A percentile compares a stretch with the other conserved stretches of the same genome.
These are phyloP conservation scores for Irpex sp. DNA, from an alignment of 1,284 basidiomycete species.

Conservation along the genomic window DNA sequence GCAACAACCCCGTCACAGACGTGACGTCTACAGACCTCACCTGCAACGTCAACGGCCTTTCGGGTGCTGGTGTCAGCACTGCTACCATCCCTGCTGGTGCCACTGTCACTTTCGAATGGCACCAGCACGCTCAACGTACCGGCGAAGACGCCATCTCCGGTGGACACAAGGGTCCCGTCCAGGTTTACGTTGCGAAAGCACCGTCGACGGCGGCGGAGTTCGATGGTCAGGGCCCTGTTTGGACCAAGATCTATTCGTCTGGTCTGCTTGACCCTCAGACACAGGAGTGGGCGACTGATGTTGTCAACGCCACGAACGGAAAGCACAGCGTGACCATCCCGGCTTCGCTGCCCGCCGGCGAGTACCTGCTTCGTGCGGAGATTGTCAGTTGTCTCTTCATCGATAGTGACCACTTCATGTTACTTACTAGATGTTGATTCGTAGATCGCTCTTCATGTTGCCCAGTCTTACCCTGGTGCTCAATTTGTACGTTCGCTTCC, in stretches of 20 bases:
- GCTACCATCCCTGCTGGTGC: slow-evolving; percentile 39
- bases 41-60: slow-evolving; percentile 47
- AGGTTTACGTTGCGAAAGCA: slow-evolving; percentile 49
- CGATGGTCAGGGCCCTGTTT: slow-evolving; percentile 45
- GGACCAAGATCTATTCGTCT: slow-evolving; percentile 50
- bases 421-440: neutral
- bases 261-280: slow-evolving; percentile 37
- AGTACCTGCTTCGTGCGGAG: slow-evolving; percentile 48
- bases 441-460: slow-evolving; percentile 44
- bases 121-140: slow-evolving; percentile 46
- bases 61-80: slow-evolving; percentile 36
- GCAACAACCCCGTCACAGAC: slow-evolving; percentile 50
- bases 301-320: slow-evolving; percentile 42
- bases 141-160: slow-evolving; percentile 50
- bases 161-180: slow-evolving; percentile 49
- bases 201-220: slow-evolving; percentile 41
- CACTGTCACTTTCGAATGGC: slow-evolving; percentile 42
- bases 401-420: neutral
- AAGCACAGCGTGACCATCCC: slow-evolving; percentile 46
- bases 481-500: slow-evolving; percentile 30
- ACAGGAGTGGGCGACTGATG: slow-evolving; percentile 43
- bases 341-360: slow-evolving; percentile 41
- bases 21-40: slow-evolving; percentile 46
- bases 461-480: slow-evolving; percentile 38
- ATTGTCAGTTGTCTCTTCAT: slow-evolving; percentile 29